phyloP scores from a whole-genome alignment of 164 flowering plant species.

The Litsea cubeba region DNA sequence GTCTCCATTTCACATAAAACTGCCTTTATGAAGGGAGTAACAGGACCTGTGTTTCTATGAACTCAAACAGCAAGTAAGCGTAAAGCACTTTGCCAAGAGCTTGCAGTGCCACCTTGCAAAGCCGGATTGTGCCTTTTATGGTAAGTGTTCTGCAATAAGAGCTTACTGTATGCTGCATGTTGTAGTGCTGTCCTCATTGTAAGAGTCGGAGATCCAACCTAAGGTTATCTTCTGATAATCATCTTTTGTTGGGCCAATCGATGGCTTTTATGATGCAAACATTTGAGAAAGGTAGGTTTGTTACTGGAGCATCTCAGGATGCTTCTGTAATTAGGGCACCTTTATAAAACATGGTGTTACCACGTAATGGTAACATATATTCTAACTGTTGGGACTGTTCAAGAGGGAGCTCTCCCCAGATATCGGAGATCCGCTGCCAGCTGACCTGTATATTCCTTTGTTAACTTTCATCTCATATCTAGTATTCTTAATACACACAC shows the following conservation, averaged over 20 bases:
- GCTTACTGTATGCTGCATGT: neutral
- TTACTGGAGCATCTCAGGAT: too few relatives aligned
- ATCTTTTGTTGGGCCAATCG: neutral
- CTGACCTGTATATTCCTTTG: too few relatives aligned
- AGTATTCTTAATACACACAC: too few relatives aligned
- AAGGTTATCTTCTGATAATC: neutral
- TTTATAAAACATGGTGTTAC: too few relatives aligned
- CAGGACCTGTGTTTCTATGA: neutral
- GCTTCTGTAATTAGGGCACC: too few relatives aligned
- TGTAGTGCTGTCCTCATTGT: neutral
- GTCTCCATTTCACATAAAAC: neutral
- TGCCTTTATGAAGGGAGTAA: neutral
- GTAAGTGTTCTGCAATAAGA: slow-evolving; percentile 17
- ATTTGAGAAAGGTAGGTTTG: too few relatives aligned
- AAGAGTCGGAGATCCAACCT: neutral
- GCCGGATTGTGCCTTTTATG: slow-evolving; percentile 91
- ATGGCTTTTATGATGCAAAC: too few relatives aligned
- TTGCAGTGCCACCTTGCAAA: slow-evolving; percentile 75
- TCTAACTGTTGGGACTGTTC: too few relatives aligned
- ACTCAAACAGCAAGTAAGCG: slow-evolving; percentile 56
- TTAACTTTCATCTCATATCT: too few relatives aligned
- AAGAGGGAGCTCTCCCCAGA: too few relatives aligned
- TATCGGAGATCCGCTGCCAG: too few relatives aligned
- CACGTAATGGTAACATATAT: too few relatives aligned
- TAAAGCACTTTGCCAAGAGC: slow-evolving; percentile 84